phyloP scores from a whole-genome alignment of 208 protist species.

The Trypanosoma avium region DNA sequence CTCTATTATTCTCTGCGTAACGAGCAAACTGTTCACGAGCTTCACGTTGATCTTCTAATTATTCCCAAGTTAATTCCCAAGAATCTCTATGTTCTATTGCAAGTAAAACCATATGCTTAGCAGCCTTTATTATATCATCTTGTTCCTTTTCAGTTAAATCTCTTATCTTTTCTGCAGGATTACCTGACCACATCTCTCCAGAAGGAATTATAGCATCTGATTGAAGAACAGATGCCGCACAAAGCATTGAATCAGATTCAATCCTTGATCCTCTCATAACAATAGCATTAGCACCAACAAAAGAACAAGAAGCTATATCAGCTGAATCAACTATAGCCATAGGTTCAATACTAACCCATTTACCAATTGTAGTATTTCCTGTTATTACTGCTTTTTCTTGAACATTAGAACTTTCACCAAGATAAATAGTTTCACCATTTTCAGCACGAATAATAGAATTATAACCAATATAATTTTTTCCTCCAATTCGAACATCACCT shows the following conservation, averaged over 20 bases:
- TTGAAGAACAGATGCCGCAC: conserved; percentile 85
- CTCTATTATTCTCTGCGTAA: conserved; percentile 64
- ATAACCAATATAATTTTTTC: conserved; percentile 92
- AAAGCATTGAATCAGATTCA: conserved; percentile 87
- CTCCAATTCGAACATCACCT: conserved; percentile 81
- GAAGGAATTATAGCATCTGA: conserved; percentile 84
- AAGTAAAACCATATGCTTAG: conserved; percentile 89
- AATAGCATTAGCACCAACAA: conserved; percentile 84
- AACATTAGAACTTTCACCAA: conserved; percentile 90
- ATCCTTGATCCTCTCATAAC: conserved; percentile 85
- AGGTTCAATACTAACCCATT: conserved; percentile 88
- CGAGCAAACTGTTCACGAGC: conserved; percentile 75
- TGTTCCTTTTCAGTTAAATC: conserved; percentile 87
- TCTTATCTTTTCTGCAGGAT: conserved; percentile 86
- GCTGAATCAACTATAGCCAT: conserved; percentile 88
- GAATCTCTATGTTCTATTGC: conserved; percentile 89
- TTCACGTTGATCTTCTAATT: conserved; percentile 78
- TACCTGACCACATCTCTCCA: conserved; percentile 92
- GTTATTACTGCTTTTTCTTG: conserved; percentile 89
- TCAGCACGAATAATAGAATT: conserved; percentile 87
- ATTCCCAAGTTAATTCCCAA: conserved; percentile 89
- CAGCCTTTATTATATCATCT: conserved; percentile 87
- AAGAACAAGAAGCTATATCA: conserved; percentile 87
- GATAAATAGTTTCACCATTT: conserved; percentile 71
- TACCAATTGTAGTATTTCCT: conserved; percentile 83